Evolutionary conservation across 768 basidiomycete genomes (phyloP).

Genomic region (Termitomyces sp.): DNA sequence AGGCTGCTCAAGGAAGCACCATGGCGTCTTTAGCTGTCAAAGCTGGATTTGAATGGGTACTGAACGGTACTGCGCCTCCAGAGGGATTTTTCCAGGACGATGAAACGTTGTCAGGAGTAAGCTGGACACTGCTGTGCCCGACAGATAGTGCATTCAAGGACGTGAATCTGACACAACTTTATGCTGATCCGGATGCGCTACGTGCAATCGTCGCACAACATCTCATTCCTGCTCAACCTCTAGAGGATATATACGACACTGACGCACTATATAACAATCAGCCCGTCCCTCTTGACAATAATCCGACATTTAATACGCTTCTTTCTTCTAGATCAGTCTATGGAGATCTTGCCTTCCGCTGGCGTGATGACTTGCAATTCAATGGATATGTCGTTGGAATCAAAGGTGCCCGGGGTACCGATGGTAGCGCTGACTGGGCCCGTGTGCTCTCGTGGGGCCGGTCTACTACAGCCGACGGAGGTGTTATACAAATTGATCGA

Average conservation of each 20-base stretch:
- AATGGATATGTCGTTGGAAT: slow-evolving; percentile 64
- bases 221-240: slow-evolving; percentile 48
- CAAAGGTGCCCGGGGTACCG: slow-evolving; percentile 65
- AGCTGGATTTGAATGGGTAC: slow-evolving; percentile 86
- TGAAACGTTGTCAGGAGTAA: slow-evolving; percentile 35
- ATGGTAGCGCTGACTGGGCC: slow-evolving; percentile 58
- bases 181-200: slow-evolving; percentile 47
- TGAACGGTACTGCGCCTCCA: slow-evolving; percentile 80
- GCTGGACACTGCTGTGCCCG: slow-evolving; percentile 91
- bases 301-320: slow-evolving; percentile 71
- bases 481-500: slow-evolving; percentile 83
- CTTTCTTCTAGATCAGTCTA: slow-evolving; percentile 61
- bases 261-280: slow-evolving; percentile 54
- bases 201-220: slow-evolving; percentile 69
- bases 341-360: slow-evolving; percentile 80
- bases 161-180: slow-evolving; percentile 73
- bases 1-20: slow-evolving; percentile 82
- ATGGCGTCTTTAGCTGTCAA: slow-evolving; percentile 82
- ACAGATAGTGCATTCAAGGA: slow-evolving; percentile 88
- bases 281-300: slow-evolving; percentile 68
- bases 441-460: slow-evolving; percentile 70
- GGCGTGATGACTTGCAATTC: slow-evolving; percentile 31
- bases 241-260: slow-evolving; percentile 19
- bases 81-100: slow-evolving; percentile 64
- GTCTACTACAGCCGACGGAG: slow-evolving; percentile 66